A percentile compares a stretch with the other conserved stretches of the same genome.
Evolutionary conservation across 768 basidiomycete genomes (phyloP).

Genomic region (Kwoniella dejecticola): DNA sequence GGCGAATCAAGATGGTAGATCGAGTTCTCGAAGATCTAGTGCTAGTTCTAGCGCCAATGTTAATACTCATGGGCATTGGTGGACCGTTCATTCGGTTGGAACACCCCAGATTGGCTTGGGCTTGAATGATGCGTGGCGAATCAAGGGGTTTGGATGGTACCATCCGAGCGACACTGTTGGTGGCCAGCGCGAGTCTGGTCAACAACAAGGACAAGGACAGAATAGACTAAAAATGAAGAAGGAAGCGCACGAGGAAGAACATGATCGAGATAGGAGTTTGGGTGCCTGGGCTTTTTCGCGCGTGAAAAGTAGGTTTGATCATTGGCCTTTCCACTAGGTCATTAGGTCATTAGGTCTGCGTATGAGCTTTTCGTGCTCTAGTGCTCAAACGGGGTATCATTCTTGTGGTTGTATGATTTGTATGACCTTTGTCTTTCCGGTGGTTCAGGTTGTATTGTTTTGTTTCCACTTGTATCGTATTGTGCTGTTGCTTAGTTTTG

Average conservation of each 20-base stretch:
- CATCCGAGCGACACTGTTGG: not conserved
- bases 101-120: not conserved
- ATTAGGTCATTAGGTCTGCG: not conserved
- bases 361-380: not conserved
- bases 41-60: not conserved
- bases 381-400: not conserved
- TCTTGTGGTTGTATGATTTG: too few relatives aligned
- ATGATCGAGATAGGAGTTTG: conserved; percentile 7
- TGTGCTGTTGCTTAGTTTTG: not conserved
- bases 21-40: too few relatives aligned
- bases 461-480: not conserved
- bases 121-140: conserved; percentile 9
- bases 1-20: not conserved
- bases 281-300: conserved; percentile 11
- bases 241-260: not conserved
- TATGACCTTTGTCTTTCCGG: too few relatives aligned
- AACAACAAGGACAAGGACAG: not conserved
- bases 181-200: not conserved
- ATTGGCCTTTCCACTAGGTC: conserved; percentile 15
- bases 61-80: conserved; percentile 4
- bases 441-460: too few relatives aligned
- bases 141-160: conserved; percentile 16
- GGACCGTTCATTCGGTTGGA: conserved; percentile 8
- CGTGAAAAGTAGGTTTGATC: conserved; percentile 5
- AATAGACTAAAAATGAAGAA: not conserved